Percentiles rank a stretch among this genome's conserved stretches.
Evolutionary conservation across 305 asterid species (phyloP).

Genomic region (Fraxinus nigra): DNA sequence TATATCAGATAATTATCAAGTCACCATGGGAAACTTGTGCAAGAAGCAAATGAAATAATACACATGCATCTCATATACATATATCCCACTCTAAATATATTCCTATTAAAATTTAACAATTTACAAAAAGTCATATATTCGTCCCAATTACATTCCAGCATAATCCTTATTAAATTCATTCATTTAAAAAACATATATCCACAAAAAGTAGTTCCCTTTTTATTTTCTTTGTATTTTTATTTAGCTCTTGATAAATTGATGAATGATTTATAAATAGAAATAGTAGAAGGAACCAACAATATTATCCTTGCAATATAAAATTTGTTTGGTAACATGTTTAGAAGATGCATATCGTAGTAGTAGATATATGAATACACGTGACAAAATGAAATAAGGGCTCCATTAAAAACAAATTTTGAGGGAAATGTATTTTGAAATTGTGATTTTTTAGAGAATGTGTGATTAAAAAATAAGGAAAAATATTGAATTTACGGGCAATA

Average conservation of each 20-base stretch:
- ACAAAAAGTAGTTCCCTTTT: too few relatives aligned
- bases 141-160: neutral
- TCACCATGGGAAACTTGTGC: slow-evolving; percentile 19
- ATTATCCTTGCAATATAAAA: neutral
- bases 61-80: neutral
- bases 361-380: neutral
- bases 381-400: neutral
- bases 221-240: neutral
- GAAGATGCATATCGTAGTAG: neutral
- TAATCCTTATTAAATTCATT: neutral
- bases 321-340: neutral
- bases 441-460: too few relatives aligned
- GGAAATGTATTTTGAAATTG: too few relatives aligned
- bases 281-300: neutral
- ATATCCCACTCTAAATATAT: neutral
- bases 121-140: too few relatives aligned
- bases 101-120: neutral
- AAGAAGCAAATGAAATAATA: slow-evolving; percentile 13
- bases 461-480: too few relatives aligned
- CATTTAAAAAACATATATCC: neutral
- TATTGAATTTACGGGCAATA: too few relatives aligned
- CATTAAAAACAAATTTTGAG: too few relatives aligned
- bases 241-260: neutral
- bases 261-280: neutral
- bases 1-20: slow-evolving; percentile 5